Evolutionary conservation across 139 green algal species (phyloP), one percentile per base, ranked within the genome.

Genomic region (Mychonastes homosphaera): DNA sequence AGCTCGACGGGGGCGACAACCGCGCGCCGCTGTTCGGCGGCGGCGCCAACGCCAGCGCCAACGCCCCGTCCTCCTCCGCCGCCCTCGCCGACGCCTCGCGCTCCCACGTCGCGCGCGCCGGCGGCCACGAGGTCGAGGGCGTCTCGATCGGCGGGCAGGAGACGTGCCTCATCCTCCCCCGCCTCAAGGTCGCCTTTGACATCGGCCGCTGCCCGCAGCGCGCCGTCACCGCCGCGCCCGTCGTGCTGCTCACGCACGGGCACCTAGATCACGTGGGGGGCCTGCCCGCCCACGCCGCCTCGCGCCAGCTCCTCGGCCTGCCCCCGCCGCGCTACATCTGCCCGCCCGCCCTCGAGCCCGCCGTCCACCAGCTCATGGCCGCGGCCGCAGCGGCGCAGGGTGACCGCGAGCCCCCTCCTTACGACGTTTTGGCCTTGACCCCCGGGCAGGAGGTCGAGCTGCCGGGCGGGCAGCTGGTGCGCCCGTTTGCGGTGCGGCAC

Each of bases 191-290:
- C 2, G 64, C 70, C 2, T 81, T 91, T 57, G 83, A 91, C 67
- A 79, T 74, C 39, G 83, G 81, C 0, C 65, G 84, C 4, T 91
- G 84, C 59, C 81, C 65, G 2, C 66, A 80, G 33, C 62, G 73
- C 7, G 62, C 62, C 19, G 71, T 81, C 6, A 61, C 51, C 50
- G 67, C 9, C 7, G 19, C 41, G 55, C n/a, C 63, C 45, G 6
- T 55, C 3, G 55, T 88, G 51, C 70, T 87, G 32, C 56, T 91
- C 9, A 76, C 59, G 10, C 83, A 91, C 63, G 74, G 66, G 1
- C 83, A 91, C 69, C 56, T 91, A 54, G 83, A 91, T 65, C 83
- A 91, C 64, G 69, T 90, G 4, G 82, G 82, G 47, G 63, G 64
- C 24, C 28, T 71, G 3, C 63, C 54, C 15, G 66, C 69, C 59